Percentiles rank a stretch among this genome's conserved stretches.
These are phyloP conservation scores for Theileria orientalis DNA, from an alignment of 169 alveolate species.

Conservation along the genomic window DNA sequence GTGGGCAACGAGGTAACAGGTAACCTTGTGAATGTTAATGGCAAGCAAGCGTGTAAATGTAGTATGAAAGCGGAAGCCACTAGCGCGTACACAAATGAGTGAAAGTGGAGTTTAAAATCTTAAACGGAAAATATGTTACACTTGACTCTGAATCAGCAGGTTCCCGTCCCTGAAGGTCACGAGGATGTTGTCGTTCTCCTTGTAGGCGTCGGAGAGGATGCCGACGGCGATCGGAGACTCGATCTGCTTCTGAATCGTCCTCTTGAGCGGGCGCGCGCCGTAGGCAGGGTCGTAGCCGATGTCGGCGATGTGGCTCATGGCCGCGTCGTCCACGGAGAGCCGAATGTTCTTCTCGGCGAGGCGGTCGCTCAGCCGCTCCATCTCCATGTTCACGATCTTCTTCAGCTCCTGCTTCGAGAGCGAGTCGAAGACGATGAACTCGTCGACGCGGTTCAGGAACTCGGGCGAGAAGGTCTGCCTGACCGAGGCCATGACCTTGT, in stretches of 20 bases:
- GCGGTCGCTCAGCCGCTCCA: slow-evolving; percentile 78
- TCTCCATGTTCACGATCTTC: slow-evolving; percentile 78
- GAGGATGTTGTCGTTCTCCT: slow-evolving; percentile 71
- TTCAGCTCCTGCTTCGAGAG: slow-evolving; percentile 76
- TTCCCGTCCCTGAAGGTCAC: slow-evolving; percentile 61
- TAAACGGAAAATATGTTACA: background rate
- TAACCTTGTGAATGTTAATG: too few species aligned
- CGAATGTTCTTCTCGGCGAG: slow-evolving; percentile 78
- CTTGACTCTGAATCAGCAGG: background rate
- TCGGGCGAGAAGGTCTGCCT: slow-evolving; percentile 83
- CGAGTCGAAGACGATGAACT: slow-evolving; percentile 78
- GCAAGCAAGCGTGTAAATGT: too few species aligned
- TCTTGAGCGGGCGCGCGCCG: slow-evolving; percentile 84
- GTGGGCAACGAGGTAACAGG: too few species aligned
- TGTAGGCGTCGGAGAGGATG: slow-evolving; percentile 70
- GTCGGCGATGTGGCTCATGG: slow-evolving; percentile 80
- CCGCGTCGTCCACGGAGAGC: slow-evolving; percentile 81
- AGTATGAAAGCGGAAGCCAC: too few species aligned
- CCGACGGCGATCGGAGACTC: slow-evolving; percentile 81
- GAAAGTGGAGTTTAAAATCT: too few species aligned
- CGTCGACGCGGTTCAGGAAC: slow-evolving; percentile 85
- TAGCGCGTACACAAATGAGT: too few species aligned
- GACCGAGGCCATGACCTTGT: slow-evolving; percentile 76
- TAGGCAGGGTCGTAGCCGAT: slow-evolving; percentile 85
- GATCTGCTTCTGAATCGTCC: slow-evolving; percentile 83